Base-by-base conservation (phyloP, 2,329 filamentous ascomycete species). In the Pseudonectria buxi region DNA sequence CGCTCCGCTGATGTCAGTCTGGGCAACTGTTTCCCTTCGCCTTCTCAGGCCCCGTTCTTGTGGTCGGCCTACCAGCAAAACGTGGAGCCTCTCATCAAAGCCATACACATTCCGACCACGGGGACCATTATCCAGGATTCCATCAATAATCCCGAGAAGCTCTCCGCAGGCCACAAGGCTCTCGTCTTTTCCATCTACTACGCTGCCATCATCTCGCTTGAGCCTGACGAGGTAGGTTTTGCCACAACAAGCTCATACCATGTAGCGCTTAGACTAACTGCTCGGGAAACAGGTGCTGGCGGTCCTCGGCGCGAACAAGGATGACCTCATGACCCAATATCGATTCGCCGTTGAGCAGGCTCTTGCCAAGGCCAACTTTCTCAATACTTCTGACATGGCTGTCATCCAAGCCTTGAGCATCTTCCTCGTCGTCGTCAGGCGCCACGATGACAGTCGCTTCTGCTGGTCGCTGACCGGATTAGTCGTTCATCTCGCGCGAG, bases 61-160 rank as follows among this genome's bases (percentile, higher is more conserved):
- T 87, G 83, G 83, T 71, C 78, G 32, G 68, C 79, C 10, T 88
- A 77, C 57, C 73, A 80, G 43, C 79, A 86, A 45, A 86, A 84
- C 34, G 81, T 88, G 7, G 81, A 88, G 49, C 80, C 83, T 0
- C 58, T 87, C 9, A 67, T 83, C 48, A 87, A 86, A 54, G 67
- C 87, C 10, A 53, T 87, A 7, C 84, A 89, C 53, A 65, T 83
- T 0, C 83, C 82, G 1, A 78, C 78, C 3, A 72, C 79, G 54
- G 75, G 76, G 38, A 69, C 71, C 18, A 64, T 76, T 1, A 69
- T 87, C 26, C 68, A 78, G 13, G 68, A 76, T n/a, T 69, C 80
- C 2, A 69, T 76, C 25, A 70, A 69, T 26, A 74, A 78, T 36
- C 63, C 79, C 13, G 68, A 76, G 28, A 74, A 67, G 24, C 65